Conservation (phyloP, 1,139 yeast genomes). For the Arxiozyma heterogenica region DNA sequence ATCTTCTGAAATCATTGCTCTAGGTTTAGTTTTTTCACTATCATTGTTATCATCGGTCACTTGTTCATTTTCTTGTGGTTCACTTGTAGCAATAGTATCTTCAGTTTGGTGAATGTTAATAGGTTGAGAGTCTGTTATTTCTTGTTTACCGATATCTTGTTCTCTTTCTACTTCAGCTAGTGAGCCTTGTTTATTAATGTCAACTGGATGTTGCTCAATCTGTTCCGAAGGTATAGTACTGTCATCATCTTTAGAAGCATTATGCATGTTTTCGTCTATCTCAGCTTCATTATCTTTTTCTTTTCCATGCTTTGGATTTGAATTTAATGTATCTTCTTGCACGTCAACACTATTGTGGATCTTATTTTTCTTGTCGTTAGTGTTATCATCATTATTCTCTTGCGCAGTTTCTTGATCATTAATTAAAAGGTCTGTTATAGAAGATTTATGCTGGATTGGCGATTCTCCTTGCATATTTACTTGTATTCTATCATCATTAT, state of each 20-base stretch:
- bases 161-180: no score
- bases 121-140: no score
- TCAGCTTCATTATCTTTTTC: not conserved
- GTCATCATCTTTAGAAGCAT: not conserved
- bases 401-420: not conserved
- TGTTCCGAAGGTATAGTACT: not conserved
- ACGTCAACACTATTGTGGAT: not conserved
- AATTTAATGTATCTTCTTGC: not conserved
- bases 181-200: no score
- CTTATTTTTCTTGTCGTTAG: not conserved
- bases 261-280: not conserved
- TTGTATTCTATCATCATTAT: not conserved
- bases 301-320: not conserved
- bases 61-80: not conserved
- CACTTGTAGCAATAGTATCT: not conserved
- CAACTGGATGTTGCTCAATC: not conserved
- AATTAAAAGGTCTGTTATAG: not conserved
- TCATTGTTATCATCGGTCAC: not conserved
- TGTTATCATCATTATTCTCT: not conserved
- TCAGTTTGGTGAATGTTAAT: not conserved
- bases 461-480: not conserved
- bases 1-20: not conserved
- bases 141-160: no score
- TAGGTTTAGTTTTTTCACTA: slow-evolving; percentile 2
- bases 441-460: not conserved